A percentile compares a stretch with the other conserved stretches of the same genome.
Conservation (phyloP, 495 filamentous ascomycete species). For the Aspergillus leporis region DNA sequence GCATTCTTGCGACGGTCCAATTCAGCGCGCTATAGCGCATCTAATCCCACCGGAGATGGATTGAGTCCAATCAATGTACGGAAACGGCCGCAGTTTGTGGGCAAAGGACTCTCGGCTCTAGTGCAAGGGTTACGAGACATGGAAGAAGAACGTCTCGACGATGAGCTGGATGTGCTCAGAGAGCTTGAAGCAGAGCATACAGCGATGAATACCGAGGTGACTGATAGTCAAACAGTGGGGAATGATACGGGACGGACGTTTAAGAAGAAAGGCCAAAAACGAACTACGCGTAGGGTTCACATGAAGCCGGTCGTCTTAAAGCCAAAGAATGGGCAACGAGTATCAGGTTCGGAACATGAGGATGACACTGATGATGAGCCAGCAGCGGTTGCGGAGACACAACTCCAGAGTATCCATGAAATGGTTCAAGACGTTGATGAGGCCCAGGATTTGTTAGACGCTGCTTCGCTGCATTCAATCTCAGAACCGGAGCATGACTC, state of each 20-base stretch:
- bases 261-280: constrained; percentile 93
- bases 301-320: constrained; percentile 60
- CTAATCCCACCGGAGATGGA: constrained; percentile 13
- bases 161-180: constrained; percentile 77
- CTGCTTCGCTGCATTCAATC: constrained; percentile 32
- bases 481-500: constrained; percentile 37
- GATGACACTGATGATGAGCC: constrained; percentile 36
- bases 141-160: constrained; percentile 74
- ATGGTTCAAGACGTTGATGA: constrained; percentile 27
- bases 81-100: constrained; percentile 63
- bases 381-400: constrained; percentile 35
- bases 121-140: constrained; percentile 75
- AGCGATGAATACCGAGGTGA: constrained; percentile 47
- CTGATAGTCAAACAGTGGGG: constrained; percentile 59
- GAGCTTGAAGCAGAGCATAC: constrained; percentile 70
- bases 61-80: constrained; percentile 51
- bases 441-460: background rate
- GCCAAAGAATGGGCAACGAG: constrained; percentile 30
- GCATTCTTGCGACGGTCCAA: constrained; percentile 68
- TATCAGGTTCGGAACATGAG: constrained; percentile 22
- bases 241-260: constrained; percentile 59
- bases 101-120: constrained; percentile 73
- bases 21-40: constrained; percentile 28
- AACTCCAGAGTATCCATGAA: constrained; percentile 18
- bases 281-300: constrained; percentile 74